Conservation (phyloP, 306 rosid species). For the Malus domestica region ASM211411v1 NC_041793.1:42563501-42564000, state of each 20-base stretch:
- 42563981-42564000: too few species aligned
- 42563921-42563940: neutral
- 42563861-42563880: neutral
- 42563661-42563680: neutral
- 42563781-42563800: neutral
- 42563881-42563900: neutral
- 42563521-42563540: conserved; percentile 15
- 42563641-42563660: neutral
- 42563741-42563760: neutral
- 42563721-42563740: neutral
- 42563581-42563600: conserved; percentile 15
- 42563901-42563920: neutral
- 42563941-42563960: neutral
- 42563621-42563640: neutral
- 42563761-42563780: neutral
- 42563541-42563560: conserved; percentile 34
- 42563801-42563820: neutral
- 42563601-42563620: neutral
- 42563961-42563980: too few species aligned
- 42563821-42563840: neutral
- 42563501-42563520: neutral
- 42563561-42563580: conserved; percentile 22
- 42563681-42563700: neutral
- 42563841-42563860: neutral
- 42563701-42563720: neutral